Percentiles rank a stretch among this genome's conserved stretches.
phyloP scores from a whole-genome alignment of 1,139 yeast genomes.

The Hyphopichia wangnamkhiaoensis region DNA sequence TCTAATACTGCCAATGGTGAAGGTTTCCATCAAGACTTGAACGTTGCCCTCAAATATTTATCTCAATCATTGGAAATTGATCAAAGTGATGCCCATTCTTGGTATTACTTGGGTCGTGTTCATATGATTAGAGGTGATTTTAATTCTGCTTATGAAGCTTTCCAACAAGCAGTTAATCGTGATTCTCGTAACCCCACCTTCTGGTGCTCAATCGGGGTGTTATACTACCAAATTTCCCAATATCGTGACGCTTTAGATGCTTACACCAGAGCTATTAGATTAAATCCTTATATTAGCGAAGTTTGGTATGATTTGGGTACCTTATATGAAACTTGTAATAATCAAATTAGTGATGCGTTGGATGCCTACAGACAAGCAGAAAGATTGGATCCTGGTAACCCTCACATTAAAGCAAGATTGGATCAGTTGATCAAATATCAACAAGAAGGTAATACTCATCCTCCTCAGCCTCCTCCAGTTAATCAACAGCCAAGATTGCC shows the following conservation, averaged over 20 bases:
- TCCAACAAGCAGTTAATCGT: slow-evolving; percentile 97
- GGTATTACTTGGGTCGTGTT: slow-evolving; percentile 96
- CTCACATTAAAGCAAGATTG: slow-evolving; percentile 89
- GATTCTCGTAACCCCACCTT: slow-evolving; percentile 96
- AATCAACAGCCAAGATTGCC: slow-evolving; percentile 60
- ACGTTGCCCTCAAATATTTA: slow-evolving; percentile 76
- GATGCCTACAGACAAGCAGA: slow-evolving; percentile 98
- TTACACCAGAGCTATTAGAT: slow-evolving; percentile 90
- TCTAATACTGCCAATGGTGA: slow-evolving; percentile 7
- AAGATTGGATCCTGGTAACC: slow-evolving; percentile 89
- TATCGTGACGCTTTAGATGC: slow-evolving; percentile 97
- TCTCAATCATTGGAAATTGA: slow-evolving; percentile 88
- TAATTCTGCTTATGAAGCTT: slow-evolving; percentile 95
- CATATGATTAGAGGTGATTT: slow-evolving; percentile 96
- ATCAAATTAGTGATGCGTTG: slow-evolving; percentile 90
- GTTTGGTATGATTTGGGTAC: slow-evolving; percentile 99
- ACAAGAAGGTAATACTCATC: slow-evolving; percentile 68
- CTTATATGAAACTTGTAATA: slow-evolving; percentile 92
- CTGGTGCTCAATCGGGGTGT: slow-evolving; percentile 98
- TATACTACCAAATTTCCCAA: slow-evolving; percentile 93
- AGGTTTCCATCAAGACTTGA: slow-evolving; percentile 66
- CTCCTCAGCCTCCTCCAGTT: slow-evolving; percentile 69
- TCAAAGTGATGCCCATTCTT: slow-evolving; percentile 88
- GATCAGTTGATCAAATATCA: slow-evolving; percentile 80
- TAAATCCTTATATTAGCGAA: slow-evolving; percentile 93